A percentile compares a stretch with the other conserved stretches of the same genome.
phyloP scores from a whole-genome alignment of 148 eudicot species.

The Rhododendron ovatum region DNA sequence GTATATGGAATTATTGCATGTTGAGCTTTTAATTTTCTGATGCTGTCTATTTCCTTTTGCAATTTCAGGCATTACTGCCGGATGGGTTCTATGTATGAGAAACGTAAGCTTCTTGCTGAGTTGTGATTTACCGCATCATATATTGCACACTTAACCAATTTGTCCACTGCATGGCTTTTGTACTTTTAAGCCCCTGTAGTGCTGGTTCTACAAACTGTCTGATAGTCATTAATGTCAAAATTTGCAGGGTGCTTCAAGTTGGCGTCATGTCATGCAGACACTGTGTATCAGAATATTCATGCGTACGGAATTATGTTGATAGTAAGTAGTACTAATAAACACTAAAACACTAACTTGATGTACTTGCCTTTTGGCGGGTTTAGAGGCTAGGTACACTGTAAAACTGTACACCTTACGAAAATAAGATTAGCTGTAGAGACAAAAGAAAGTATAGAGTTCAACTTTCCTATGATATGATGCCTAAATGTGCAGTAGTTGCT shows the following conservation, averaged over 20 bases:
- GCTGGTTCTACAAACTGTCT: background rate
- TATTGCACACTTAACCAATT: background rate
- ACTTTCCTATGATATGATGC: background rate
- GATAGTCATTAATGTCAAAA: constrained; percentile 4
- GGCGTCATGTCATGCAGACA: constrained; percentile 54
- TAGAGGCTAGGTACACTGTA: background rate
- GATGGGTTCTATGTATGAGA: constrained; percentile 63
- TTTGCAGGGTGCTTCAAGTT: constrained; percentile 78
- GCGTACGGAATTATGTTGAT: constrained; percentile 79
- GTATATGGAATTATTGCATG: background rate
- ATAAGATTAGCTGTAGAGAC: background rate
- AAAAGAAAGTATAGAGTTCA: background rate
- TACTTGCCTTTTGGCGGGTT: background rate
- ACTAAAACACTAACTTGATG: constrained; percentile 1
- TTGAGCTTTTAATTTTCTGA: background rate
- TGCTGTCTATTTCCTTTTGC: constrained; percentile 1
- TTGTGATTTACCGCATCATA: background rate
- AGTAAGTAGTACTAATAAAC: constrained; percentile 52
- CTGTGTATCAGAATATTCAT: constrained; percentile 69
- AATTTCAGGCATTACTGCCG: constrained; percentile 77
- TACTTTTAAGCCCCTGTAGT: background rate
- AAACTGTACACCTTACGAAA: background rate
- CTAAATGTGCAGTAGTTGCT: background rate
- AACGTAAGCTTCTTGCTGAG: constrained; percentile 43
- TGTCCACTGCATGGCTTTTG: background rate